These are phyloP conservation scores for Priceomyces carsonii DNA, from an alignment of 805 yeast species.

Conservation along the genomic window DNA sequence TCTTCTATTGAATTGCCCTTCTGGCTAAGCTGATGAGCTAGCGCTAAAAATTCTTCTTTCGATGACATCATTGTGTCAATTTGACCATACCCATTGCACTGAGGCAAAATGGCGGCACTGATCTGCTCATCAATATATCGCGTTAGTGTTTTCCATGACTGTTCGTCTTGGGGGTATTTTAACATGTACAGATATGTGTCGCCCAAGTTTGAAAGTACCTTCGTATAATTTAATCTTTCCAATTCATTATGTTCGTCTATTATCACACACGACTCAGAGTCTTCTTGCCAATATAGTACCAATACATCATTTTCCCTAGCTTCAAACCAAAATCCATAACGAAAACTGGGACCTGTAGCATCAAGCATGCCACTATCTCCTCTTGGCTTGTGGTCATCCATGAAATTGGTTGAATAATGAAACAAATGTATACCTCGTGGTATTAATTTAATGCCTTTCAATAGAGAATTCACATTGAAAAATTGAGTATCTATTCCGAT, in stretches of 20 bases:
- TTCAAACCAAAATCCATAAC: slow-evolving; percentile 44
- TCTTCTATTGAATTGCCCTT: slow-evolving; percentile 22
- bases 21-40: slow-evolving; percentile 33
- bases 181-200: slow-evolving; percentile 34
- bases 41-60: slow-evolving; percentile 45
- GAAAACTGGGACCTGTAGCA: slow-evolving; percentile 11
- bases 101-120: slow-evolving; percentile 18
- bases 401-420: slow-evolving; percentile 43
- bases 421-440: slow-evolving; percentile 54
- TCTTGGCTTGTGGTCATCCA: neutral
- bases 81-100: slow-evolving; percentile 11
- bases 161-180: slow-evolving; percentile 31
- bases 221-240: slow-evolving; percentile 30
- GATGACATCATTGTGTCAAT: slow-evolving; percentile 52
- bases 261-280: slow-evolving; percentile 14
- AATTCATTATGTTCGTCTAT: slow-evolving; percentile 14
- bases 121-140: slow-evolving; percentile 22
- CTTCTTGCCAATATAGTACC: slow-evolving; percentile 36
- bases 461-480: slow-evolving; percentile 39
- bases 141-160: slow-evolving; percentile 13
- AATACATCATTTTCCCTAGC: slow-evolving; percentile 34
- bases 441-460: slow-evolving; percentile 54
- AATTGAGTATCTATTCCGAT: slow-evolving; percentile 52
- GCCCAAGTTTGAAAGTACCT: slow-evolving; percentile 26
- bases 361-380: too few species aligned